phyloP scores from a whole-genome alignment of 805 yeast genomes.

The Hanseniaspora opuntiae region DNA sequence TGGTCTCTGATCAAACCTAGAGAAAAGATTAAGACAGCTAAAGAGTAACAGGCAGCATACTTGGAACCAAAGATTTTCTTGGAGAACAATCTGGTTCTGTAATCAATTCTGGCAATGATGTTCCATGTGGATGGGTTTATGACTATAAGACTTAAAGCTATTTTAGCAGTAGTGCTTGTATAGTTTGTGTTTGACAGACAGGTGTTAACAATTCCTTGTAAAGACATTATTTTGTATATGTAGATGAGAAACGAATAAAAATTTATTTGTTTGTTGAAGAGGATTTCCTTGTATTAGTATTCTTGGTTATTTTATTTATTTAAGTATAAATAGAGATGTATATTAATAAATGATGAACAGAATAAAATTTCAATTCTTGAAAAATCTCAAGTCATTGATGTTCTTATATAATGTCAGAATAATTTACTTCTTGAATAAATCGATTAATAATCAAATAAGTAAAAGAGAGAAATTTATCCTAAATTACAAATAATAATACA shows the following conservation, averaged over 20 bases:
- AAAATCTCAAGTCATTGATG: neutral
- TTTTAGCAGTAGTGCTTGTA: constrained; percentile 20
- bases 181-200: constrained; percentile 15
- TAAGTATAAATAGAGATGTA: neutral
- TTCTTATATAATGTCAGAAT: neutral
- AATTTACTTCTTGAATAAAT: neutral
- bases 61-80: constrained; percentile 51
- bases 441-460: neutral
- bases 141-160: constrained; percentile 52
- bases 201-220: constrained; percentile 11
- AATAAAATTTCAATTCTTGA: too few species aligned
- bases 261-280: neutral
- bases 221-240: neutral
- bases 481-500: neutral
- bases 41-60: constrained; percentile 64
- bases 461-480: too few species aligned
- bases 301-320: neutral
- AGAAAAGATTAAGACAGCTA: constrained; percentile 73
- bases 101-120: constrained; percentile 75
- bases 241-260: too few species aligned
- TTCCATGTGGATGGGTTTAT: constrained; percentile 97
- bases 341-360: too few species aligned
- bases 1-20: constrained; percentile 75
- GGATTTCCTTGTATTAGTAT: neutral
- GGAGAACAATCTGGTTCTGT: constrained; percentile 62